Percentiles rank a stretch among this genome's conserved stretches.
Evolutionary conservation across 257 asterid species (phyloP).

Genomic region (Gentiana macrophylla): DNA sequence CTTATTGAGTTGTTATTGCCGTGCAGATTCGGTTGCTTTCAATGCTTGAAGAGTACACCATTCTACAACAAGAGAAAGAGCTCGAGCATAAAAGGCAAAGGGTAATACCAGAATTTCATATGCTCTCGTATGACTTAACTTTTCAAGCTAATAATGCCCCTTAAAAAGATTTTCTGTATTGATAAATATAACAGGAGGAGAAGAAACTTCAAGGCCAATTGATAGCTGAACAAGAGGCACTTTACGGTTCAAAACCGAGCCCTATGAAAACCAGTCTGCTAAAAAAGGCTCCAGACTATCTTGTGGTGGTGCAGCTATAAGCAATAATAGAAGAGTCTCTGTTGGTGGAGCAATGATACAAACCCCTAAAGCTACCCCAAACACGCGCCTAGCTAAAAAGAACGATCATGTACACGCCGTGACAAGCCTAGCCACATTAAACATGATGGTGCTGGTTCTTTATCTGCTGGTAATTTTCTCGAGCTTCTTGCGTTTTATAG

Average conservation of each 20-base stretch:
- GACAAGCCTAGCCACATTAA: slow-evolving; percentile 18
- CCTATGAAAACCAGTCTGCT: slow-evolving; percentile 35
- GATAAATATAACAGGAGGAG: slow-evolving; percentile 52
- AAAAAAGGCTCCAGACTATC: slow-evolving; percentile 30
- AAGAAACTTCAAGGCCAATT: slow-evolving; percentile 41
- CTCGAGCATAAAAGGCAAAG: slow-evolving; percentile 79
- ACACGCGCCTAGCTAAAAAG: slow-evolving; percentile 26
- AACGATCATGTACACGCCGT: slow-evolving; percentile 17
- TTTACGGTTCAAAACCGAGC: slow-evolving; percentile 40
- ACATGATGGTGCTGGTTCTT: slow-evolving; percentile 44
- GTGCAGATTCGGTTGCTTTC: slow-evolving; percentile 66
- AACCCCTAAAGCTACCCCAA: slow-evolving; percentile 29
- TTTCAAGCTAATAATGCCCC: neutral
- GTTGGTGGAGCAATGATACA: slow-evolving; percentile 27
- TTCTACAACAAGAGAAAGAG: slow-evolving; percentile 79
- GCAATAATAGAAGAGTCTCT: slow-evolving; percentile 27
- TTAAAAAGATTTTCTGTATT: neutral
- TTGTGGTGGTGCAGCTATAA: slow-evolving; percentile 25
- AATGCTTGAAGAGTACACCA: slow-evolving; percentile 72
- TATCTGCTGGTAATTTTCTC: slow-evolving; percentile 51
- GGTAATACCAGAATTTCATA: slow-evolving; percentile 26
- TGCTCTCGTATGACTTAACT: slow-evolving; percentile 1
- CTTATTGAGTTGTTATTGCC: slow-evolving; percentile 6
- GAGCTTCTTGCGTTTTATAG: too few species aligned
- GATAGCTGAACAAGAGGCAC: slow-evolving; percentile 40